phyloP scores from a whole-genome alignment of 805 yeast genomes.

The Candida parachauliodes region DNA sequence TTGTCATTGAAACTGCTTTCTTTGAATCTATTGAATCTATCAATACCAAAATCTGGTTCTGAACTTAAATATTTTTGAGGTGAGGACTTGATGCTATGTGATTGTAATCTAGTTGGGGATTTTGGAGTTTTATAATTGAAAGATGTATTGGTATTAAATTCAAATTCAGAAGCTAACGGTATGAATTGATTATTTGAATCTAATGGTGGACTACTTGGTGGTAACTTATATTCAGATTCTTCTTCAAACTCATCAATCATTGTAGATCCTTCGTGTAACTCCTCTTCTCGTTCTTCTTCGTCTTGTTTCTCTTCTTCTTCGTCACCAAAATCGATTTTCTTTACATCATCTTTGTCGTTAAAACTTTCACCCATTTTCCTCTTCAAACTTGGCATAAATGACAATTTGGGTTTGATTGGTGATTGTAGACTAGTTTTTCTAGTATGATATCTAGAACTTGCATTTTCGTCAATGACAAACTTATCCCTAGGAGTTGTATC shows the following conservation, averaged over 20 bases:
- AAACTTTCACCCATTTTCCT: slow-evolving; percentile 42
- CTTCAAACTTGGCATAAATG: slow-evolving; percentile 22
- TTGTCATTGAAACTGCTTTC: slow-evolving; percentile 13
- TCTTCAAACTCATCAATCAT: slow-evolving; percentile 10
- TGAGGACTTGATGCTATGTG: slow-evolving; percentile 11
- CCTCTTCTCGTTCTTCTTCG: slow-evolving; percentile 19
- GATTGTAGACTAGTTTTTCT: slow-evolving; percentile 16
- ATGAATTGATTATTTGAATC: slow-evolving; percentile 17
- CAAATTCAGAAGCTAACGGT: slow-evolving; percentile 29
- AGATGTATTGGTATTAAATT: slow-evolving; percentile 20
- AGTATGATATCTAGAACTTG: slow-evolving; percentile 43
- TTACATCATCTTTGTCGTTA: slow-evolving; percentile 39
- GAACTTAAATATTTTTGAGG: slow-evolving; percentile 18
- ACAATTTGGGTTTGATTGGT: slow-evolving; percentile 7
- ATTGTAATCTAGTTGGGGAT: slow-evolving; percentile 17
- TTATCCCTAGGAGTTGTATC: slow-evolving; percentile 40
- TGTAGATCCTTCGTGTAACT: slow-evolving; percentile 11
- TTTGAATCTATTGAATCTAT: slow-evolving; percentile 41
- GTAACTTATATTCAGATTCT: slow-evolving; percentile 9
- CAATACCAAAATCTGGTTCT: slow-evolving; percentile 50
- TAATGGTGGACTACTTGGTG: slow-evolving; percentile 40
- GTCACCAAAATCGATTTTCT: slow-evolving; percentile 26
- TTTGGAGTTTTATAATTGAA: slow-evolving; percentile 21
- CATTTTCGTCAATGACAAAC: slow-evolving; percentile 39
- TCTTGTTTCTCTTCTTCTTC: slow-evolving; percentile 13